A percentile compares a stretch with the other conserved stretches of the same genome.
phyloP scores from a whole-genome alignment of 164 flowering plant genomes.

The Tetracentron sinense region DNA sequence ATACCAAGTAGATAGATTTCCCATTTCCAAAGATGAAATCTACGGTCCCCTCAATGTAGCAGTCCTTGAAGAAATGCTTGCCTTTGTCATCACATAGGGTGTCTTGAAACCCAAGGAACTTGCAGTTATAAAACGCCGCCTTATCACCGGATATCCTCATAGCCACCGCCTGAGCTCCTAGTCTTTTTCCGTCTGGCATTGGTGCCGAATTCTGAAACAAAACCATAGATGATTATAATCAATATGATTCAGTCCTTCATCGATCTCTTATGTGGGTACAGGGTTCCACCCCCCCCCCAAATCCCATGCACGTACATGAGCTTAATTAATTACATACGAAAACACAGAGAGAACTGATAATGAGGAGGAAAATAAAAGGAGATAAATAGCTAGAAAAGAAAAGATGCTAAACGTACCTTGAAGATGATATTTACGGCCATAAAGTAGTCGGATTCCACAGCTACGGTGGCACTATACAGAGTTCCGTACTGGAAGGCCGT shows the following conservation, averaged over 20 bases:
- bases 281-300: too few species aligned
- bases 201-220: conserved; percentile 60
- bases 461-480: conserved; percentile 47
- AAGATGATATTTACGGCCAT: conserved; percentile 46
- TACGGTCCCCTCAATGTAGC: conserved; percentile 40
- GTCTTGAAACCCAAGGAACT: conserved; percentile 54
- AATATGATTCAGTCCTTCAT: too few species aligned
- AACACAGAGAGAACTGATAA: too few species aligned
- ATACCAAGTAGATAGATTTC: conserved; percentile 38
- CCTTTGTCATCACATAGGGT: conserved; percentile 45
- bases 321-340: too few species aligned
- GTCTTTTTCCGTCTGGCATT: conserved; percentile 39
- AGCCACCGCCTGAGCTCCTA: conserved; percentile 59
- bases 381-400: not conserved
- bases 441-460: conserved; percentile 45
- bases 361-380: not conserved
- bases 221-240: not conserved
- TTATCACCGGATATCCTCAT: conserved; percentile 46
- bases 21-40: conserved; percentile 49
- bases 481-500: conserved; percentile 45
- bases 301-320: too few species aligned
- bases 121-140: conserved; percentile 53
- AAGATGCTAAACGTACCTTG: conserved; percentile 21
- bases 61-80: conserved; percentile 42
- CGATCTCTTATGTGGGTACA: too few species aligned